These are phyloP conservation scores for Tolypocladium tropicale DNA, from an alignment of 2,329 filamentous ascomycete genomes.

Conservation along the genomic window DNA sequence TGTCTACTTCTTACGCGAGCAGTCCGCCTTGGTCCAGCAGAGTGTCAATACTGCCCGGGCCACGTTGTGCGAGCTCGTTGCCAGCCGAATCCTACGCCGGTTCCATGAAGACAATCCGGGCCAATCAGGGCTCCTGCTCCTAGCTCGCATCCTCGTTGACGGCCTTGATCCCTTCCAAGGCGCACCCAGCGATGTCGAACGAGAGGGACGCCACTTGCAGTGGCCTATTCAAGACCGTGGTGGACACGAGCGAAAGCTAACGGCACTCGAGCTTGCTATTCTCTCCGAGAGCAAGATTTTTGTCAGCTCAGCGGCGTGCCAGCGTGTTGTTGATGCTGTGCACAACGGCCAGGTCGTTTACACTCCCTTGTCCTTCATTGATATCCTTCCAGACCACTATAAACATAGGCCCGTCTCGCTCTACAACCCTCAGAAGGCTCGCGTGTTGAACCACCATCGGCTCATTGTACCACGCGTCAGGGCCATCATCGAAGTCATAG, in stretches of 20 bases:
- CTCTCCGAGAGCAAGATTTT: constrained; percentile 61
- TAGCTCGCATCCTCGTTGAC: constrained; percentile 59
- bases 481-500: constrained; percentile 53
- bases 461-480: constrained; percentile 60
- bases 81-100: constrained; percentile 53
- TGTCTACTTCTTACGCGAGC: constrained; percentile 58
- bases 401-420: constrained; percentile 60
- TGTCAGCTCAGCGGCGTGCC: constrained; percentile 54
- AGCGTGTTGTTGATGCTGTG: constrained; percentile 61
- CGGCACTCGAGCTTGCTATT: constrained; percentile 62
- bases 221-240: constrained; percentile 28
- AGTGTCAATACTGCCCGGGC: constrained; percentile 60
- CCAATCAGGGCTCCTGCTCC: constrained; percentile 49
- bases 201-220: constrained; percentile 30
- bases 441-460: constrained; percentile 60
- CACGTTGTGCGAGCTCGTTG: constrained; percentile 58
- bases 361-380: constrained; percentile 58
- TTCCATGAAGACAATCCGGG: constrained; percentile 60
- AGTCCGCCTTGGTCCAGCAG: constrained; percentile 55
- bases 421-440: constrained; percentile 56
- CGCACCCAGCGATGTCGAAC: constrained; percentile 47
- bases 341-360: constrained; percentile 60
- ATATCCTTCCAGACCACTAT: constrained; percentile 65
- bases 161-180: constrained; percentile 65
- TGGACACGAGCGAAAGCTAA: constrained; percentile 44